A percentile compares a stretch with the other conserved stretches of the same genome.
Evolutionary conservation across 1,139 yeast species (phyloP).

Genomic region (Candida anutae): DNA sequence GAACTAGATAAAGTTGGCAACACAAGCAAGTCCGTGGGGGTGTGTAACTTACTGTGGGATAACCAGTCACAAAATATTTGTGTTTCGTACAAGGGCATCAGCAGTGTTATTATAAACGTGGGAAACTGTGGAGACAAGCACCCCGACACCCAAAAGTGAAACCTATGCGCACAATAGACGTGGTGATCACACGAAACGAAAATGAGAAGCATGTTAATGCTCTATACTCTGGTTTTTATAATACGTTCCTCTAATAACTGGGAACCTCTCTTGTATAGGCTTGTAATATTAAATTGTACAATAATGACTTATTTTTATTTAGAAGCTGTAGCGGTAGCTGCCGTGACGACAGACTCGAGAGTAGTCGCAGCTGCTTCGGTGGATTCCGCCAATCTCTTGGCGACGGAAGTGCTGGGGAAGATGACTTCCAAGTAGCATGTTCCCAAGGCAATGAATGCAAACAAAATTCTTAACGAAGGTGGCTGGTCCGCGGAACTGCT

Average conservation of each 20-base stretch:
- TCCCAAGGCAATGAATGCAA: conserved; percentile 38
- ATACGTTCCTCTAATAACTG: too few species aligned
- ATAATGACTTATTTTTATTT: conserved; percentile 1
- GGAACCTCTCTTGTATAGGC: background rate
- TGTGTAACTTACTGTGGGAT: conserved; percentile 41
- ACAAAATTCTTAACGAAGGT: conserved; percentile 36
- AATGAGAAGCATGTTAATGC: too few species aligned
- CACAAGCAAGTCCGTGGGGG: conserved; percentile 16
- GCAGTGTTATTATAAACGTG: conserved; percentile 26
- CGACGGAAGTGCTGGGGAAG: conserved; percentile 30
- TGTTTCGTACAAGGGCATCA: conserved; percentile 35
- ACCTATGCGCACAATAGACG: background rate
- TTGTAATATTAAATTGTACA: conserved; percentile 1
- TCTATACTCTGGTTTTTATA: too few species aligned
- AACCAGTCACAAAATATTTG: conserved; percentile 22
- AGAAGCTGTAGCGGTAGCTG: conserved; percentile 3
- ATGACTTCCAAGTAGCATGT: conserved; percentile 48
- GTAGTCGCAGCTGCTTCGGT: conserved; percentile 3
- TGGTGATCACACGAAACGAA: conserved; percentile 1
- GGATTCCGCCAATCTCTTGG: conserved; percentile 9
- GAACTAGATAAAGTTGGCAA: conserved; percentile 5
- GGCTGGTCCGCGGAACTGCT: conserved; percentile 27
- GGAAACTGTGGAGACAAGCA: conserved; percentile 7
- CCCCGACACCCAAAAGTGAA: background rate
- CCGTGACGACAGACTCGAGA: conserved; percentile 2